phyloP scores from a whole-genome alignment of 2,329 filamentous ascomycete species.

The Cyphellophora europaea region DNA sequence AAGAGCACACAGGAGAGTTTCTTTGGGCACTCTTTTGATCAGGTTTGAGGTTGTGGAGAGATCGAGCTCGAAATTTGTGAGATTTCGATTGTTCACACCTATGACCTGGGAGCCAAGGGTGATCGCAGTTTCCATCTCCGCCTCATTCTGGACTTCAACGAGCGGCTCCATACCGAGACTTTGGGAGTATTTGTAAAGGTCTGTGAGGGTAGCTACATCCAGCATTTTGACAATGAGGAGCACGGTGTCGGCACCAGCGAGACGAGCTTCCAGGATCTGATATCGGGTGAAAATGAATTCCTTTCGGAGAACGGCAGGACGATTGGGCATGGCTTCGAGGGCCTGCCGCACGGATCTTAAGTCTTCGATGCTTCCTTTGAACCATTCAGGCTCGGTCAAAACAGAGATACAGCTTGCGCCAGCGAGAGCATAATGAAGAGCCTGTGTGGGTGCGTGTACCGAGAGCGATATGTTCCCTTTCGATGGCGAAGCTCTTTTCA shows the following conservation, averaged over 20 bases:
- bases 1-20: constrained; percentile 82
- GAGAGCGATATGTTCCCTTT: constrained; percentile 89
- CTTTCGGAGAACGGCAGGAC: constrained; percentile 85
- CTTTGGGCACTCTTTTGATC: constrained; percentile 74
- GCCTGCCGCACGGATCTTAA: constrained; percentile 78
- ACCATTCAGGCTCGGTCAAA: constrained; percentile 98
- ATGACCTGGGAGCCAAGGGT: constrained; percentile 82
- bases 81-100: constrained; percentile 93
- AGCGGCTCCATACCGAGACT: constrained; percentile 94
- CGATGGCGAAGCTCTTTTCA: constrained; percentile 91
- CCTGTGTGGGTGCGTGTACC: constrained; percentile 81
- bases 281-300: constrained; percentile 98
- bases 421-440: constrained; percentile 81
- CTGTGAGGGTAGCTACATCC: constrained; percentile 60
- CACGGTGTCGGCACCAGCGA: constrained; percentile 90
- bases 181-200: constrained; percentile 78
- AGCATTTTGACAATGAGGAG: constrained; percentile 98
- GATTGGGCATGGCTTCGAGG: constrained; percentile 81
- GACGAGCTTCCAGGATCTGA: constrained; percentile 86
- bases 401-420: constrained; percentile 97
- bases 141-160: constrained; percentile 89
- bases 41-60: constrained; percentile 82
- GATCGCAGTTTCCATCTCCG: constrained; percentile 85
- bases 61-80: constrained; percentile 95
- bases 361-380: constrained; percentile 96